A percentile compares a stretch with the other conserved stretches of the same genome.
Evolutionary conservation across 495 filamentous ascomycete genomes (phyloP).

Genomic region (Lepraria neglecta): DNA sequence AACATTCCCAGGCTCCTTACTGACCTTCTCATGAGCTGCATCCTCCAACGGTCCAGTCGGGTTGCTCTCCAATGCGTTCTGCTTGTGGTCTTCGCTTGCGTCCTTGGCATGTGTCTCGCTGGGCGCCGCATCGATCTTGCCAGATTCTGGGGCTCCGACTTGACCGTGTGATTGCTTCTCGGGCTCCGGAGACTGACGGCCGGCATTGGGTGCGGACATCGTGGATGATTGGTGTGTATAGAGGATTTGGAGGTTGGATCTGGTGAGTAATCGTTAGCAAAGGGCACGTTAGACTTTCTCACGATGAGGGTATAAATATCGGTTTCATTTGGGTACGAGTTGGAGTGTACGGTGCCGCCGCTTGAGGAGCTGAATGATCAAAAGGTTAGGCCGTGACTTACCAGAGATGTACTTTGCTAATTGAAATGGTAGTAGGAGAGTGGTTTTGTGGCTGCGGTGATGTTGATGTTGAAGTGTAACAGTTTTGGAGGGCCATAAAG

Average conservation of each 20-base stretch:
- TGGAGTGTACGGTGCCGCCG: not conserved
- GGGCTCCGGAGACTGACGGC: slow-evolving; percentile 77
- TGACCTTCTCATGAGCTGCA: slow-evolving; percentile 57
- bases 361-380: not conserved
- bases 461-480: not conserved
- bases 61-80: slow-evolving; percentile 48
- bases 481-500: slow-evolving; percentile 3
- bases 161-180: slow-evolving; percentile 63
- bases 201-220: slow-evolving; percentile 56
- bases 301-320: not conserved
- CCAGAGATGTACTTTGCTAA: not conserved
- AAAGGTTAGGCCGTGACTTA: not conserved
- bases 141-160: slow-evolving; percentile 48
- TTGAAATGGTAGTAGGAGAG: not conserved
- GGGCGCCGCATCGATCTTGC: slow-evolving; percentile 42
- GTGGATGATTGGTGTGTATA: slow-evolving; percentile 7
- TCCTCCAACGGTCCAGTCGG: slow-evolving; percentile 65
- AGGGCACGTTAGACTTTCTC: not conserved
- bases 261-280: not conserved
- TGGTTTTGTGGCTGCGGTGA: not conserved
- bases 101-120: slow-evolving; percentile 36
- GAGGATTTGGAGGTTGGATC: not conserved
- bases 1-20: slow-evolving; percentile 37
- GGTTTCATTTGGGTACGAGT: not conserved
- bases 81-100: slow-evolving; percentile 36